These are phyloP conservation scores for Colletotrichum truncatum DNA, from an alignment of 2,329 filamentous ascomycete species.

Conservation along the genomic window DNA sequence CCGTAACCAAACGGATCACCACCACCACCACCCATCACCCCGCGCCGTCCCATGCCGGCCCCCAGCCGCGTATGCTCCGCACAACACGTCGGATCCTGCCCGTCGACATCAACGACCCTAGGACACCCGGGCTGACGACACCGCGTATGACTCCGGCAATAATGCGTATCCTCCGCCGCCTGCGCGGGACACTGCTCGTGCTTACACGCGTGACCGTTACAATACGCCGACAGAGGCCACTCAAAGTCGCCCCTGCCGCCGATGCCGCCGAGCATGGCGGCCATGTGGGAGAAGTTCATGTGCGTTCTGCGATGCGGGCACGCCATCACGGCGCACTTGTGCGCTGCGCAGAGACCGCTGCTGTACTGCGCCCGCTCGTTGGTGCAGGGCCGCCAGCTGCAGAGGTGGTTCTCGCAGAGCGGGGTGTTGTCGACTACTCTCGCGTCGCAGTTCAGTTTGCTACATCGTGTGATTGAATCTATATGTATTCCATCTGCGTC, in stretches of 20 bases:
- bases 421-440: constrained; percentile 15
- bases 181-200: constrained; percentile 8
- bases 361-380: constrained; percentile 12
- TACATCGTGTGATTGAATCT: constrained; percentile 23
- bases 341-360: constrained; percentile 33
- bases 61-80: constrained; percentile 13
- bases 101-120: constrained; percentile 4
- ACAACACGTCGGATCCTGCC: constrained; percentile 12
- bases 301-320: constrained; percentile 29
- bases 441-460: constrained; percentile 12
- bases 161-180: background rate
- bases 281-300: background rate
- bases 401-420: constrained; percentile 35
- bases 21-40: background rate
- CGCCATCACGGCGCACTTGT: constrained; percentile 34
- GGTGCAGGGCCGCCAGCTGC: constrained; percentile 34
- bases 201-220: constrained; percentile 22
- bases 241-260: background rate
- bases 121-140: constrained; percentile 19
- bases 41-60: background rate
- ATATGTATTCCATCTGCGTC: background rate
- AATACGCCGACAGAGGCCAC: constrained; percentile 17
- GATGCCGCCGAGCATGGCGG: background rate
- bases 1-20: constrained; percentile 5
- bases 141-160: constrained; percentile 15